These are phyloP conservation scores for Apiotrichum brassicae DNA, from an alignment of 1,284 basidiomycete genomes.

Conservation along the genomic window DNA sequence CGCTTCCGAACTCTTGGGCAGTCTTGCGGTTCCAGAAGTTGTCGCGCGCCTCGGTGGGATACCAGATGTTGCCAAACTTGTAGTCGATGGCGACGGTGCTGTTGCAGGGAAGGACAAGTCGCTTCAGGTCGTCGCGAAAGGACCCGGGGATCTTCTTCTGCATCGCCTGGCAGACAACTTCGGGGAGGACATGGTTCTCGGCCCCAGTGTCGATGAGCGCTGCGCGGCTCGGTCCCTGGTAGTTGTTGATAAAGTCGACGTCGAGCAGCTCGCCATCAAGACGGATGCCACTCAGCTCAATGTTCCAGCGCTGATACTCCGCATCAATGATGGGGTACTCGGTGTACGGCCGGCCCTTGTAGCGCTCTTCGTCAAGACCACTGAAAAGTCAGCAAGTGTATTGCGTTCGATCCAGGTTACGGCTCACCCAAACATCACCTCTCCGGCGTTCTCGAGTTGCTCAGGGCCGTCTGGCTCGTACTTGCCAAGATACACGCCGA, in stretches of 20 bases:
- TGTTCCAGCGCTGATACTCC: neutral
- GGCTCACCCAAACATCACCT: neutral
- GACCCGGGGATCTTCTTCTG: conserved; percentile 69
- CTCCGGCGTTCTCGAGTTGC: neutral
- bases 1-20: neutral
- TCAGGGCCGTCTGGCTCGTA: conserved; percentile 20
- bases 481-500: conserved; percentile 2
- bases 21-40: conserved; percentile 47
- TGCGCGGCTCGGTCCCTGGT: neutral
- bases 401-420: no score
- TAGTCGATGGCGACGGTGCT: conserved; percentile 61
- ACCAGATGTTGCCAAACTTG: conserved; percentile 61
- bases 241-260: neutral
- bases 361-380: conserved; percentile 55
- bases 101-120: conserved; percentile 53
- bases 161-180: conserved; percentile 55
- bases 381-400: no score
- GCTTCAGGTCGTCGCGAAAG: no score
- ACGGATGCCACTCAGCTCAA: neutral
- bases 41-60: conserved; percentile 63
- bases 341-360: conserved; percentile 67
- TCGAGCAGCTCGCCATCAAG: neutral
- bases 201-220: conserved; percentile 60
- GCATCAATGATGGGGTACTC: conserved; percentile 26
- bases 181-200: conserved; percentile 77